phyloP scores from a whole-genome alignment of 2,329 filamentous ascomycete genomes.

The Trichoderma hamatum region DNA sequence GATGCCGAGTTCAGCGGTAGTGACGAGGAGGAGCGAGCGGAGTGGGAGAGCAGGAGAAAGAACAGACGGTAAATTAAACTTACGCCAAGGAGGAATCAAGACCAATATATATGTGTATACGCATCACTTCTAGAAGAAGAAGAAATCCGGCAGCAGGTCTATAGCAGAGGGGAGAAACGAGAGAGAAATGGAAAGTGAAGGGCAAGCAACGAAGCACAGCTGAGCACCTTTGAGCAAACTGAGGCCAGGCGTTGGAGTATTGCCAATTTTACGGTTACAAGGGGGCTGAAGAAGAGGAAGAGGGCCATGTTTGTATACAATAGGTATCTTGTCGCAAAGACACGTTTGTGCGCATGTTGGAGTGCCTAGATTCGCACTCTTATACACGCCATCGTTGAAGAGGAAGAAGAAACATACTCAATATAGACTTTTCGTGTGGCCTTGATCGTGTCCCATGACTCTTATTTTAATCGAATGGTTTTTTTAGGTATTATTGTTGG shows the following conservation, averaged over 20 bases:
- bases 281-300: background rate
- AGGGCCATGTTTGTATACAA: constrained; percentile 11
- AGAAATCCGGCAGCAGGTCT: background rate
- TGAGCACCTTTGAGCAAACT: background rate
- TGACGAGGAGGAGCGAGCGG: constrained; percentile 65
- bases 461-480: background rate
- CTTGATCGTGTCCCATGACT: background rate
- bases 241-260: constrained; percentile 23
- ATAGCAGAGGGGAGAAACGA: background rate
- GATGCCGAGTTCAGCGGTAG: constrained; percentile 66
- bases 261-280: background rate
- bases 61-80: constrained; percentile 14
- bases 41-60: constrained; percentile 58
- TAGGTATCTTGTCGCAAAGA: background rate
- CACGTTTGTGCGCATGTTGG: background rate
- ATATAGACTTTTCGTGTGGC: background rate
- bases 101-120: background rate
- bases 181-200: background rate
- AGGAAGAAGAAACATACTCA: background rate
- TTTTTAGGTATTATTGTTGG: background rate
- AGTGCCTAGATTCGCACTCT: constrained; percentile 11
- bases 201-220: background rate
- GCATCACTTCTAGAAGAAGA: background rate
- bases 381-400: background rate
- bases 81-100: background rate